Percentiles rank a stretch among this genome's conserved stretches.
phyloP scores from a whole-genome alignment of 805 yeast genomes.

The Yamadazyma laniorum region DNA sequence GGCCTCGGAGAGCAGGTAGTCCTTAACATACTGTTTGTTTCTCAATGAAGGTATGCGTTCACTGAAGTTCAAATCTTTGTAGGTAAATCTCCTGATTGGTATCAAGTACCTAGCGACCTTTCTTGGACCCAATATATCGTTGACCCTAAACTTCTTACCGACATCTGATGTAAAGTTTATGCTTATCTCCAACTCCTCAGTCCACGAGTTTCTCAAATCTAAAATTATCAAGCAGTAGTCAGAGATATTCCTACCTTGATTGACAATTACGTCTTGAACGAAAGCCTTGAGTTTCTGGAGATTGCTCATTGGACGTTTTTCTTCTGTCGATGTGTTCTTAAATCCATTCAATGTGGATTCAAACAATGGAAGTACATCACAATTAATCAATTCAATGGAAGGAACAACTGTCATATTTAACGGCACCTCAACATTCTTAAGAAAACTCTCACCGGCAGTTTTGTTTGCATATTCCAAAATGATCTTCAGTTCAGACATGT shows the following conservation, averaged over 20 bases:
- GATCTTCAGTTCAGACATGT: slow-evolving; percentile 63
- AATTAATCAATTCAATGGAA: slow-evolving; percentile 70
- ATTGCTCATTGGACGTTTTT: background rate
- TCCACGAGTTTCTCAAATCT: slow-evolving; percentile 83
- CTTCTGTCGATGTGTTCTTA: slow-evolving; percentile 1
- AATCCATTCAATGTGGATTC: slow-evolving; percentile 23
- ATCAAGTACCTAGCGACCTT: slow-evolving; percentile 56
- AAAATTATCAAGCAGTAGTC: slow-evolving; percentile 64
- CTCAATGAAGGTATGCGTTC: slow-evolving; percentile 68
- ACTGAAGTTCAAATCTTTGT: slow-evolving; percentile 41
- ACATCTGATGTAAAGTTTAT: slow-evolving; percentile 6
- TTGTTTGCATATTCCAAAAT: slow-evolving; percentile 60
- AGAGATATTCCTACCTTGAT: slow-evolving; percentile 17
- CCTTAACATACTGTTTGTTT: slow-evolving; percentile 67
- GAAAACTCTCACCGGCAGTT: slow-evolving; percentile 24
- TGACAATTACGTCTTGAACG: slow-evolving; percentile 2
- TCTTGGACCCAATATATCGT: slow-evolving; percentile 27
- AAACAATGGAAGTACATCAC: slow-evolving; percentile 65
- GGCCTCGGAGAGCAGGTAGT: slow-evolving; percentile 49
- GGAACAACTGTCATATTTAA: slow-evolving; percentile 68
- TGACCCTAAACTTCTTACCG: slow-evolving; percentile 21
- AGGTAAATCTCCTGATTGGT: slow-evolving; percentile 60
- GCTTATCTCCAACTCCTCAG: slow-evolving; percentile 41
- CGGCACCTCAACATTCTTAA: slow-evolving; percentile 65
- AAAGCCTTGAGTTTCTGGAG: slow-evolving; percentile 8